These are phyloP conservation scores for Stagonosporopsis rhizophila DNA, from an alignment of 2,329 filamentous ascomycete species.

Conservation along the genomic window DNA sequence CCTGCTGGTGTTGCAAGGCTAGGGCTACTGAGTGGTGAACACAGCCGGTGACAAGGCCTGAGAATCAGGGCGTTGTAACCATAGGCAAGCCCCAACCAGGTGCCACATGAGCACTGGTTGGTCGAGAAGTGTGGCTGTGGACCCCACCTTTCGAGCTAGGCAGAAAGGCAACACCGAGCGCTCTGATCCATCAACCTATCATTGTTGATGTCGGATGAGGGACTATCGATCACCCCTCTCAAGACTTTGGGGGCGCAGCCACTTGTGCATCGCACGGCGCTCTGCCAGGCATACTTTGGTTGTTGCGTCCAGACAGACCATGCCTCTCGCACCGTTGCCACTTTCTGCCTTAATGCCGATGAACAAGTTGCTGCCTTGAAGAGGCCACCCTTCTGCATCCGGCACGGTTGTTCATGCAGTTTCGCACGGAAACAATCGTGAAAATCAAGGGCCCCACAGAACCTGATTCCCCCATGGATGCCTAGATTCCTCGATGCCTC, in stretches of 20 bases:
- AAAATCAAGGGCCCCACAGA: slow-evolving; percentile 4
- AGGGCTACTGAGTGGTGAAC: slow-evolving; percentile 33
- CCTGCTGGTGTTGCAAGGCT: slow-evolving; percentile 38
- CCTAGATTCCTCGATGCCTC: slow-evolving; percentile 5
- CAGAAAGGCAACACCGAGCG: slow-evolving; percentile 24
- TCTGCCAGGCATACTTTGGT: slow-evolving; percentile 26
- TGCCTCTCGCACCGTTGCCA: slow-evolving; percentile 6
- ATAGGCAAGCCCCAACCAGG: slow-evolving; percentile 4
- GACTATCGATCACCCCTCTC: slow-evolving; percentile 25
- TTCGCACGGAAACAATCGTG: slow-evolving; percentile 12
- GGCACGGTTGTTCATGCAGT: slow-evolving; percentile 23
- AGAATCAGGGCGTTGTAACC: slow-evolving; percentile 19
- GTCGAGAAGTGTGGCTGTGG: slow-evolving; percentile 5
- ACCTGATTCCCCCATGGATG: slow-evolving; percentile 18
- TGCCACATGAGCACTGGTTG: slow-evolving; percentile 32
- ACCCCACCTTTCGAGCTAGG: background rate
- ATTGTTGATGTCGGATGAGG: slow-evolving; percentile 10
- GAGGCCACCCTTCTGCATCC: slow-evolving; percentile 26
- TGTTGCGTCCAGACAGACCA: background rate
- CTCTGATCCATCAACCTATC: slow-evolving; percentile 28
- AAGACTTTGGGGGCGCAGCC: slow-evolving; percentile 36
- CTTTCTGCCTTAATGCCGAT: slow-evolving; percentile 16
- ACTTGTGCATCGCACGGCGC: slow-evolving; percentile 15
- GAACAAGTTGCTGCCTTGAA: slow-evolving; percentile 41
- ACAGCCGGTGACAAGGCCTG: slow-evolving; percentile 20